Conservation (phyloP, 768 basidiomycete species). For the Tulasnella sp. region DNA sequence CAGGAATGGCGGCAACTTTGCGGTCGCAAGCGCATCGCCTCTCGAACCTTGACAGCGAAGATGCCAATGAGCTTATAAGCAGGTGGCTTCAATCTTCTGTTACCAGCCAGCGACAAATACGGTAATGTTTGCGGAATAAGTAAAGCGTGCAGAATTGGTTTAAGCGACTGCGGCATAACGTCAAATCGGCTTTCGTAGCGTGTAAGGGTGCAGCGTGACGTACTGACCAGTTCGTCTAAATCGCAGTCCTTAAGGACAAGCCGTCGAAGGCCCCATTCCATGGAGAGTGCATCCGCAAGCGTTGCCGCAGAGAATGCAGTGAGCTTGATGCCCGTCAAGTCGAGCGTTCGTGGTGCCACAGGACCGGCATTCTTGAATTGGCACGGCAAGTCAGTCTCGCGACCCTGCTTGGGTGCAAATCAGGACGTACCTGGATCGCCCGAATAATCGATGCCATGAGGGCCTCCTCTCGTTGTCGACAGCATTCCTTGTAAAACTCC, state of each 20-base stretch:
- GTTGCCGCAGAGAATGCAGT: constrained; percentile 66
- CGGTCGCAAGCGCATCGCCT: not conserved
- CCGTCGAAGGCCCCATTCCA: constrained; percentile 90
- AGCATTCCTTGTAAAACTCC: constrained; percentile 82
- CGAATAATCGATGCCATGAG: constrained; percentile 61
- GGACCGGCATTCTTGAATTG: constrained; percentile 50
- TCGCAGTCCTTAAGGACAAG: constrained; percentile 83
- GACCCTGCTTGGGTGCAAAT: not conserved
- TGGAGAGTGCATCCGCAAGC: constrained; percentile 83
- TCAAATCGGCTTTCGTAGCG: not conserved
- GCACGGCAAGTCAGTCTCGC: constrained; percentile 28
- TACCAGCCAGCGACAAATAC: constrained; percentile 81
- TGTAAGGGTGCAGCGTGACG: not conserved
- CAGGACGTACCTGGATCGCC: constrained; percentile 60
- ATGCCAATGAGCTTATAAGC: constrained; percentile 78
- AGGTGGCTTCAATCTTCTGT: constrained; percentile 67
- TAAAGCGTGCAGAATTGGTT: constrained; percentile 85
- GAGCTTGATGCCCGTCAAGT: constrained; percentile 76
- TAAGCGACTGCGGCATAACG: constrained; percentile 54
- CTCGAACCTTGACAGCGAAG: constrained; percentile 66
- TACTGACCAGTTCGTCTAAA: constrained; percentile 70
- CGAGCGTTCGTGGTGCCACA: constrained; percentile 62
- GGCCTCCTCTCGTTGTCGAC: constrained; percentile 66
- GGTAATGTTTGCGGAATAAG: constrained; percentile 77
- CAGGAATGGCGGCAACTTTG: constrained; percentile 21